phyloP scores from a whole-genome alignment of 2,329 filamentous ascomycete genomes.

The Penicillium sp. region DNA sequence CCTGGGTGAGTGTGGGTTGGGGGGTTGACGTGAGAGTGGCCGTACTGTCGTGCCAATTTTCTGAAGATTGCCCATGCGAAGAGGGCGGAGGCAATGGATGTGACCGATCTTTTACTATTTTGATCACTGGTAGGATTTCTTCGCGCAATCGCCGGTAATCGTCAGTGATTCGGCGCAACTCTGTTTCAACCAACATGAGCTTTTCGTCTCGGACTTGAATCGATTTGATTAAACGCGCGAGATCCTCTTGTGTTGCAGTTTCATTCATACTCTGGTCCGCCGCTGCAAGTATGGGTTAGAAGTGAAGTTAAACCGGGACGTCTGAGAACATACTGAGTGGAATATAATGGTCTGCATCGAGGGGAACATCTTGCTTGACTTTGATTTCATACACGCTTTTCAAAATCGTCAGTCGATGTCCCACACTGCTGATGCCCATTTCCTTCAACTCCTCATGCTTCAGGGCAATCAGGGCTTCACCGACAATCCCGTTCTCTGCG shows the following conservation, averaged over 20 bases:
- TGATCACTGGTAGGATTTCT: constrained; percentile 85
- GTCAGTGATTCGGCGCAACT: constrained; percentile 78
- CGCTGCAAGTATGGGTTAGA: constrained; percentile 54
- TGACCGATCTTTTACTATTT: constrained; percentile 86
- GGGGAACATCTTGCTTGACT: constrained; percentile 83
- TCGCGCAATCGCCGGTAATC: constrained; percentile 87
- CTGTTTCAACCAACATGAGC: constrained; percentile 77
- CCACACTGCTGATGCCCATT: constrained; percentile 89
- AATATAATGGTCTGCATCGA: constrained; percentile 91
- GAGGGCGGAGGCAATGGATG: constrained; percentile 72
- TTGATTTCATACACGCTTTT: constrained; percentile 97
- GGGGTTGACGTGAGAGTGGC: constrained; percentile 39
- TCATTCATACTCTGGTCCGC: constrained; percentile 87
- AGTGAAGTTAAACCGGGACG: constrained; percentile 10
- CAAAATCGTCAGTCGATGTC: constrained; percentile 89
- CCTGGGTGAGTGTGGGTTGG: constrained; percentile 30
- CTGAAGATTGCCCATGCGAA: constrained; percentile 20
- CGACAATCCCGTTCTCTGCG: constrained; percentile 88
- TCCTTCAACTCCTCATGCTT: constrained; percentile 93
- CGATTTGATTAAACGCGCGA: constrained; percentile 85
- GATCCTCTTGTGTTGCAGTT: constrained; percentile 87
- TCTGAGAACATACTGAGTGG: constrained; percentile 69
- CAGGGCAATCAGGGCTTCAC: constrained; percentile 83
- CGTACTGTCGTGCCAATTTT: constrained; percentile 36
- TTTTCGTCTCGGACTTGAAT: constrained; percentile 87